These are phyloP conservation scores for Rhododendron kiyosumense DNA, from an alignment of 148 eudicot species.

Conservation along the genomic window DNA sequence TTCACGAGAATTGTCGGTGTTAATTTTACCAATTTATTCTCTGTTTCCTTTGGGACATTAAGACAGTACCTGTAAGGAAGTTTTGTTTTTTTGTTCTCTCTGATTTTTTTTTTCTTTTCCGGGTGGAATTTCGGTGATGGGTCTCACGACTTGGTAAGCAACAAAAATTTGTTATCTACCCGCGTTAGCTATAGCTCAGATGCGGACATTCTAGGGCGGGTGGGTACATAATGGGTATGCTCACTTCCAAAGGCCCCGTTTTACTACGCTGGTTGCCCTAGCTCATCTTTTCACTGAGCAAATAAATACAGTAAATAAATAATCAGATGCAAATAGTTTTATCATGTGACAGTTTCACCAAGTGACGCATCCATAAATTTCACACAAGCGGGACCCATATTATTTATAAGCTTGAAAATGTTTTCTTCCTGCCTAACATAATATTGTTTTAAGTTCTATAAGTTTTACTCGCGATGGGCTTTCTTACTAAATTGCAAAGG, in stretches of 20 bases:
- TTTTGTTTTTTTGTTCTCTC: background rate
- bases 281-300: background rate
- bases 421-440: background rate
- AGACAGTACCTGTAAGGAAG: background rate
- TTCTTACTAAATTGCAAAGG: background rate
- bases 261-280: background rate
- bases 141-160: no score
- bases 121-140: background rate
- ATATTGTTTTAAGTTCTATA: background rate
- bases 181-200: background rate
- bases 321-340: background rate
- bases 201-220: background rate
- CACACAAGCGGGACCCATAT: background rate
- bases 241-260: background rate
- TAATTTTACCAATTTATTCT: background rate
- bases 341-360: background rate
- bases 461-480: background rate
- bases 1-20: conserved; percentile 9
- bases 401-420: background rate
- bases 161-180: background rate
- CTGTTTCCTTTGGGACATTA: background rate
- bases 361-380: background rate
- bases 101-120: background rate
- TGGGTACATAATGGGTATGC: background rate
- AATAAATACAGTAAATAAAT: background rate